Evolutionary conservation across 106 monocot genomes (phyloP).

Genomic region (Acorus gramineus): DNA sequence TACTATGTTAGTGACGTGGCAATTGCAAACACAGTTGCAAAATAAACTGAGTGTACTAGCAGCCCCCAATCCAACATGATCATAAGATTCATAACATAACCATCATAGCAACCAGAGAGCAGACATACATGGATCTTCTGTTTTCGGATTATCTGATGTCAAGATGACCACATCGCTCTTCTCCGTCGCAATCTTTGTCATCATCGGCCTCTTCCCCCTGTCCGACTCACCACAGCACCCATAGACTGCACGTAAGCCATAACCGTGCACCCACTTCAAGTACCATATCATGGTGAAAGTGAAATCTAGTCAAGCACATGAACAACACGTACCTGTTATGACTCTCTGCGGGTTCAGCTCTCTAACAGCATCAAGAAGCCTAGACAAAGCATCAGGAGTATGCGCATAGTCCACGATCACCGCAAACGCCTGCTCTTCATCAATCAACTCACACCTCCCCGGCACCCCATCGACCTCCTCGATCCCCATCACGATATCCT

Average conservation of each 20-base stretch:
- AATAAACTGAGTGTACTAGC: too few species aligned
- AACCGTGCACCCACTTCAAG: background rate
- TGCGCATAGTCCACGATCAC: slow-evolving; percentile 29
- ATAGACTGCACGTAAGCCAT: slow-evolving; percentile 8
- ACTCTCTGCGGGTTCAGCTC: slow-evolving; percentile 23
- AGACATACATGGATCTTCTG: slow-evolving; percentile 28
- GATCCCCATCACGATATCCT: slow-evolving; percentile 19
- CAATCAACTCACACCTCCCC: slow-evolving; percentile 24
- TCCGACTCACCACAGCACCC: slow-evolving; percentile 34
- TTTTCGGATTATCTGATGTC: slow-evolving; percentile 33
- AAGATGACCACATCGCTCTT: slow-evolving; percentile 27
- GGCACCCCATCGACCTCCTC: slow-evolving; percentile 16
- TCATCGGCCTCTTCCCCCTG: slow-evolving; percentile 29
- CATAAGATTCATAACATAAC: too few species aligned
- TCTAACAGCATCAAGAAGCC: slow-evolving; percentile 28
- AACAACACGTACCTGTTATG: slow-evolving; percentile 23
- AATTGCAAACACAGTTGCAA: too few species aligned
- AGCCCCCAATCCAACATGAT: too few species aligned
- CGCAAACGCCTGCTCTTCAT: slow-evolving; percentile 20
- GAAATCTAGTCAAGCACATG: slow-evolving; percentile 1
- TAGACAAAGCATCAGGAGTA: slow-evolving; percentile 29
- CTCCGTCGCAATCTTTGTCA: slow-evolving; percentile 28
- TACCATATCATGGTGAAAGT: background rate
- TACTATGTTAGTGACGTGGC: too few species aligned
- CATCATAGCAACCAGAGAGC: background rate